A percentile compares a stretch with the other conserved stretches of the same genome.
phyloP scores from a whole-genome alignment of 495 filamentous ascomycete genomes.

The Hyaloscypha variabilis region DNA sequence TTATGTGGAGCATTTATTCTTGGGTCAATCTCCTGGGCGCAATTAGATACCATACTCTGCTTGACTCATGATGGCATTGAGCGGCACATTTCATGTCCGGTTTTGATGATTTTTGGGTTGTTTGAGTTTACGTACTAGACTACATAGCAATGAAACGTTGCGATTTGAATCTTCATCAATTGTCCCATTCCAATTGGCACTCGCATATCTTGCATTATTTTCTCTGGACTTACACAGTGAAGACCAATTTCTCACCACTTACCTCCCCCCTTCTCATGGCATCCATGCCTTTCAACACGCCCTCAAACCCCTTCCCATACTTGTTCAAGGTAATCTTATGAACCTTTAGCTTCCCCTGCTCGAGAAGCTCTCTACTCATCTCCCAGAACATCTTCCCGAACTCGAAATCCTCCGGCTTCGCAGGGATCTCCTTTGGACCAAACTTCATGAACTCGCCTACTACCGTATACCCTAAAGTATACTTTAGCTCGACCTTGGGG shows the following conservation, averaged over 20 bases:
- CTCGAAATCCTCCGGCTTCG: conserved; percentile 39
- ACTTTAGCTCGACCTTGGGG: conserved; percentile 34
- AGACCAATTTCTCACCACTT: conserved; percentile 64
- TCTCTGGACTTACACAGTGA: conserved; percentile 17
- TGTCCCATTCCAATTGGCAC: not conserved
- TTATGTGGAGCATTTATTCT: not conserved
- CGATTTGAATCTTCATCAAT: not conserved
- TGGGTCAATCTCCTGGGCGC: conserved; percentile 13
- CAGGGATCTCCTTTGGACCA: conserved; percentile 30
- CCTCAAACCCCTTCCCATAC: conserved; percentile 44
- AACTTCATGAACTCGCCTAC: conserved; percentile 43
- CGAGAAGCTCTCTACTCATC: conserved; percentile 47
- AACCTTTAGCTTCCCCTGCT: conserved; percentile 50
- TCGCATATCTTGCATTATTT: not conserved
- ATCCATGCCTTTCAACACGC: conserved; percentile 55
- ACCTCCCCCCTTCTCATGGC: conserved; percentile 52
- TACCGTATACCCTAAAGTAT: conserved; percentile 41
- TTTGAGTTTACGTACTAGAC: not conserved
- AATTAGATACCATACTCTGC: conserved; percentile 30
- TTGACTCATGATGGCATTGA: conserved; percentile 17
- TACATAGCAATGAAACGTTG: conserved; percentile 11
- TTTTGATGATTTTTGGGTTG: conserved; percentile 8
- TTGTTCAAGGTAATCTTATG: conserved; percentile 49
- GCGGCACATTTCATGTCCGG: conserved; percentile 6
- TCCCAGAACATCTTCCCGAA: conserved; percentile 45